Conservation (phyloP, 768 basidiomycete genomes). For the Serpula lacrymans region DNA sequence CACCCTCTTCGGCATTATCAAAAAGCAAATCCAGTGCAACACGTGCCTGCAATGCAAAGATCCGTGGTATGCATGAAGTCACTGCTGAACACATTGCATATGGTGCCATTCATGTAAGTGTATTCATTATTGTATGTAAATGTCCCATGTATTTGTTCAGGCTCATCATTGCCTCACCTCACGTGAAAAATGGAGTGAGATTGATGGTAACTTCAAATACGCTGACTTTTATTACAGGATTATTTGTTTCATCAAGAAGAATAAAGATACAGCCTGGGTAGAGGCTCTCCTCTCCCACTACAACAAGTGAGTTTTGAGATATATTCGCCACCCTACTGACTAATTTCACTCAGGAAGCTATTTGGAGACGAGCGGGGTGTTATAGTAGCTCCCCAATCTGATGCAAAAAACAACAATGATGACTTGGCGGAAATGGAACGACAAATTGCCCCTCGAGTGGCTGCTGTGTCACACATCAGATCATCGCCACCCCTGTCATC, state of each 20-base stretch:
- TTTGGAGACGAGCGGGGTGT: too few species aligned
- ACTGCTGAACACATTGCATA: conserved; percentile 6
- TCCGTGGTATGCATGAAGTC: conserved; percentile 3
- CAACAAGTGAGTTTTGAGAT: conserved; percentile 4
- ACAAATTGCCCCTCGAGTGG: too few species aligned
- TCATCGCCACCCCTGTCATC: too few species aligned
- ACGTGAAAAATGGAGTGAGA: conserved; percentile 5
- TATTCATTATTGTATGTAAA: background rate
- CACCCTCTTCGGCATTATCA: background rate
- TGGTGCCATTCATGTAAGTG: conserved; percentile 8
- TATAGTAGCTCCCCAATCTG: too few species aligned
- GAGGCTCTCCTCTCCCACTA: background rate
- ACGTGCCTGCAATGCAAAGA: background rate
- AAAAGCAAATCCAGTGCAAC: background rate
- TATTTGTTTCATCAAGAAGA: background rate
- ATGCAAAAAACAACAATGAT: too few species aligned
- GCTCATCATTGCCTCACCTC: conserved; percentile 8
- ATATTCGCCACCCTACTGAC: too few species aligned
- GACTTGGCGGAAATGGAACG: too few species aligned
- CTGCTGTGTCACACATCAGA: too few species aligned
- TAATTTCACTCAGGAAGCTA: too few species aligned
- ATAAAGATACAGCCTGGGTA: conserved; percentile 1
- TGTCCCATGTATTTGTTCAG: background rate
- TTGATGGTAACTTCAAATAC: conserved; percentile 3
- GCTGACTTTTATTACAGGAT: conserved; percentile 3